Conservation (phyloP, 352 stramenopile species). For the Globisporangium mamillatum region DNA sequence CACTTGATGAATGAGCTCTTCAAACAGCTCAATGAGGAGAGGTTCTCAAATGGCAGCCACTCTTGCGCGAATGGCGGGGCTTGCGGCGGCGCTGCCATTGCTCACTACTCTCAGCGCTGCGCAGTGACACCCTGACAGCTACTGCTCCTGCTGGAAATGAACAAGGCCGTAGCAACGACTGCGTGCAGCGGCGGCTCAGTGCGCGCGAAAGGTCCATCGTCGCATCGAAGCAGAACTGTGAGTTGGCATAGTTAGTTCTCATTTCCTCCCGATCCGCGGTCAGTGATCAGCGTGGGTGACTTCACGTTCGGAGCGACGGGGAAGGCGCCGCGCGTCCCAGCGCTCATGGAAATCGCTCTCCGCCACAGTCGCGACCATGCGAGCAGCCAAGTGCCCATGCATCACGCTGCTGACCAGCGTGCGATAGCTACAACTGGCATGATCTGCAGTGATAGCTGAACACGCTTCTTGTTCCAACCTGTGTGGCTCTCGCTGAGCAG, state of each 20-base stretch:
- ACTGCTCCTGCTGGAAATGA: too few species aligned
- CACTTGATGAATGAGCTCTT: too few species aligned
- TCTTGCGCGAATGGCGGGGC: slow-evolving; percentile 16
- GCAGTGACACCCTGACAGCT: slow-evolving; percentile 2
- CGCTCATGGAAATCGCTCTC: slow-evolving; percentile 32
- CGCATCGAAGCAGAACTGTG: slow-evolving; percentile 27
- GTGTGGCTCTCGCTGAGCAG: too few species aligned
- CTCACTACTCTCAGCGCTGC: slow-evolving; percentile 28
- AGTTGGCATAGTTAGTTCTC: slow-evolving; percentile 19
- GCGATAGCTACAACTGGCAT: too few species aligned
- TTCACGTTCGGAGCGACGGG: slow-evolving; percentile 66
- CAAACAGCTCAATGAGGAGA: not conserved
- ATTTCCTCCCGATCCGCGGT: slow-evolving; percentile 28
- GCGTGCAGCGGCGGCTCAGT: slow-evolving; percentile 34
- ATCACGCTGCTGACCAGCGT: slow-evolving; percentile 43
- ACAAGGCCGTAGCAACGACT: not conserved
- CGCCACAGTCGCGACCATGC: not conserved
- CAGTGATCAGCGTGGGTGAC: slow-evolving; percentile 63
- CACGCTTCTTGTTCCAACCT: too few species aligned
- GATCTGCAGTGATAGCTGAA: too few species aligned
- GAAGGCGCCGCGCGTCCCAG: slow-evolving; percentile 61
- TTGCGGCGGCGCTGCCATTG: slow-evolving; percentile 23
- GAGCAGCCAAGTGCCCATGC: slow-evolving; percentile 25
- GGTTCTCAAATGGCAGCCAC: not conserved
- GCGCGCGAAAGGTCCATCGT: slow-evolving; percentile 34